These are phyloP conservation scores for Neurospora africana DNA, from an alignment of 495 filamentous ascomycete species.

Conservation along the genomic window DNA sequence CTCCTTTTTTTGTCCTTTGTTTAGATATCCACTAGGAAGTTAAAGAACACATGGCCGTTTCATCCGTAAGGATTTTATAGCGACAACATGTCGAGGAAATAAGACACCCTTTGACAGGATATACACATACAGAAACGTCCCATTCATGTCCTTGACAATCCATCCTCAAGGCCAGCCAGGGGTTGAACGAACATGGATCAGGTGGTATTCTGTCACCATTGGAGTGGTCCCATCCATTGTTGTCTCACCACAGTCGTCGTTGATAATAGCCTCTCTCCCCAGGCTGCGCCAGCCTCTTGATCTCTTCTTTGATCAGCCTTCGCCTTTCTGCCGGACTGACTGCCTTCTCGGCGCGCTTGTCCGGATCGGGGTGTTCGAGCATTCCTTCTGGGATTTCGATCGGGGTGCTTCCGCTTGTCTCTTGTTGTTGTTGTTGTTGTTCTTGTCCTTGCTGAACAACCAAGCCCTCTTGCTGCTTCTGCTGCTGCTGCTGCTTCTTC, in stretches of 20 bases:
- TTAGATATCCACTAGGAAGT: not conserved
- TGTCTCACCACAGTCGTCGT: conserved; percentile 32
- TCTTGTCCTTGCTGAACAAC: not conserved
- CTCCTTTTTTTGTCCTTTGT: not conserved
- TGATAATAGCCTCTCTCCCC: conserved; percentile 34
- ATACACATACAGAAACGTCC: not conserved
- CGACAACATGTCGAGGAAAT: not conserved
- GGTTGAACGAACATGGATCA: not conserved
- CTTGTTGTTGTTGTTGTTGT: not conserved
- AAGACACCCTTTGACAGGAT: not conserved
- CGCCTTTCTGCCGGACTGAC: conserved; percentile 39
- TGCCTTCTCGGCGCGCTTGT: conserved; percentile 16
- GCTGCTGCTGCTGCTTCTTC: not conserved
- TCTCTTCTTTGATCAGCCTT: conserved; percentile 40
- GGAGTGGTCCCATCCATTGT: not conserved
- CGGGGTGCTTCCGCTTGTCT: not conserved
- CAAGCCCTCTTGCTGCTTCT: not conserved
- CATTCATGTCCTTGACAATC: not conserved
- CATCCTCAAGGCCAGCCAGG: not conserved
- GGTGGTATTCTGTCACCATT: not conserved
- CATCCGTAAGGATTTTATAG: not conserved
- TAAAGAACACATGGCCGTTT: not conserved
- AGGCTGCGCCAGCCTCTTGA: conserved; percentile 30
- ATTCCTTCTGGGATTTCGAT: not conserved
- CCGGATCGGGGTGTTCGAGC: not conserved